Evolutionary conservation across 169 alveolate species (phyloP).

Genomic region (Cystoisospora suis): DNA sequence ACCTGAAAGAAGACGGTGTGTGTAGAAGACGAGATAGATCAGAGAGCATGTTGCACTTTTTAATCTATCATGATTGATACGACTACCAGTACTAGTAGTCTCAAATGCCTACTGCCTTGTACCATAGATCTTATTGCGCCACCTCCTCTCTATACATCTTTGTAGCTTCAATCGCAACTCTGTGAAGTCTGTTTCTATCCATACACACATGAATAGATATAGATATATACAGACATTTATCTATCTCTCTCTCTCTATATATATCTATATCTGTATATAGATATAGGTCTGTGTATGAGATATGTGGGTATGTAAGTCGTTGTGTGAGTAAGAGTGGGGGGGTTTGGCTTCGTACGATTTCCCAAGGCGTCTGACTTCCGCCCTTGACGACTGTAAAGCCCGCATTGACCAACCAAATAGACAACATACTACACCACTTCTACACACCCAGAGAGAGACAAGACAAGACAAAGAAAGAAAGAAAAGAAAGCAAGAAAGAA

Average conservation of each 20-base stretch:
- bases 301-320: neutral
- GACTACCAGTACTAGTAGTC: neutral
- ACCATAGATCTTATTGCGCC: neutral
- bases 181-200: neutral
- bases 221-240: neutral
- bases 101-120: neutral
- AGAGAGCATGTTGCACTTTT: neutral
- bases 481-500: neutral
- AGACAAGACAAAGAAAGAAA: neutral
- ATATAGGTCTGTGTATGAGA: neutral
- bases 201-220: neutral
- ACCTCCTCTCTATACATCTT: neutral
- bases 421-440: conserved; percentile 11
- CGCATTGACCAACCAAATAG: neutral
- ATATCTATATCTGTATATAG: neutral
- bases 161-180: neutral
- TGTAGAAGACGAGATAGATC: neutral
- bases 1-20: neutral
- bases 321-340: neutral
- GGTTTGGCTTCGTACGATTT: neutral
- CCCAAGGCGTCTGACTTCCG: neutral
- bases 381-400: neutral
- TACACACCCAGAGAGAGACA: too few species aligned
- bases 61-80: neutral
- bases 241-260: neutral